These are phyloP conservation scores for Prorocentrum cordatum DNA, from an alignment of 169 alveolate species.

Conservation along the genomic window DNA sequence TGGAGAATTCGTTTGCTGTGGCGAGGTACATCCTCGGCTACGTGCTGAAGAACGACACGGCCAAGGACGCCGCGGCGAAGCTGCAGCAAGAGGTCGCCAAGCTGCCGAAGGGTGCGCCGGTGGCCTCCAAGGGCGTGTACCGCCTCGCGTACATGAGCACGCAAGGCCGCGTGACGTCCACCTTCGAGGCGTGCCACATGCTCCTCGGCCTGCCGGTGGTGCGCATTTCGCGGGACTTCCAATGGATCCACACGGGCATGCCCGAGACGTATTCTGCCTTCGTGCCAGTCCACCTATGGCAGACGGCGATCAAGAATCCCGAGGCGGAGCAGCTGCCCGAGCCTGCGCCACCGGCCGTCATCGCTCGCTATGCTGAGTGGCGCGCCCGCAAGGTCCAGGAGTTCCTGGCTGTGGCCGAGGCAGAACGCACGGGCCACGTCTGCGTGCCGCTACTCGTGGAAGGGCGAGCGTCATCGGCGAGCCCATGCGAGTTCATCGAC, in stretches of 20 bases:
- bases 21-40: not conserved
- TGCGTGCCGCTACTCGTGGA: too few relatives aligned
- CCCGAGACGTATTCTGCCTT: not conserved
- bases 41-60: not conserved
- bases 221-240: not conserved
- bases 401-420: too few relatives aligned
- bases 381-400: too few relatives aligned
- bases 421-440: too few relatives aligned
- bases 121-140: not conserved
- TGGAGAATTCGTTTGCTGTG: not conserved
- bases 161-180: not conserved
- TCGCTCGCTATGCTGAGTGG: too few relatives aligned
- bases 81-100: too few relatives aligned
- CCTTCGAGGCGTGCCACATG: slow-evolving; percentile 4
- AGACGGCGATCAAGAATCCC: too few relatives aligned
- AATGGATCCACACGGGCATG: not conserved
- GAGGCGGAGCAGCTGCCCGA: too few relatives aligned
- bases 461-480: too few relatives aligned
- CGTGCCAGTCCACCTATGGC: too few relatives aligned
- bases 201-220: not conserved
- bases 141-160: not conserved
- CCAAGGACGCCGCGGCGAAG: not conserved
- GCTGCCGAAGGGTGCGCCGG: not conserved
- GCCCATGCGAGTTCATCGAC: too few relatives aligned
- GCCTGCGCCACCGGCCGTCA: too few relatives aligned